Percentiles rank a stretch among this genome's conserved stretches.
phyloP scores from a whole-genome alignment of 1,139 yeast species.

The Waltiozyma solani region DNA sequence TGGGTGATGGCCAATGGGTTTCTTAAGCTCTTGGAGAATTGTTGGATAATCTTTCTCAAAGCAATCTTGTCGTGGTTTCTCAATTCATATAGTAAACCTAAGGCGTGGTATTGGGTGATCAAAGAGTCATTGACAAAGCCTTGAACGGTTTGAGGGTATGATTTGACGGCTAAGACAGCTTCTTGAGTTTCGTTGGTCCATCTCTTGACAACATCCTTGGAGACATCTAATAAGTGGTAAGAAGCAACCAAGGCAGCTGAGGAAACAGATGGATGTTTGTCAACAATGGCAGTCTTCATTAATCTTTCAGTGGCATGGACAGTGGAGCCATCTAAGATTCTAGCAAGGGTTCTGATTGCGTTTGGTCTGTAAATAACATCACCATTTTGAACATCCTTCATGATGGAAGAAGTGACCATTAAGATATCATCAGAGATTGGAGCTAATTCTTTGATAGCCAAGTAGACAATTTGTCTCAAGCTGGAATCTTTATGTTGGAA shows the following conservation, averaged over 20 bases:
- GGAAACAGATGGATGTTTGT: slow-evolving; percentile 77
- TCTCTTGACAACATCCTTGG: slow-evolving; percentile 86
- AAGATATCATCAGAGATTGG: slow-evolving; percentile 81
- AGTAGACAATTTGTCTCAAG: slow-evolving; percentile 85
- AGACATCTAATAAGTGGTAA: slow-evolving; percentile 80
- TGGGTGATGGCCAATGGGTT: slow-evolving; percentile 76
- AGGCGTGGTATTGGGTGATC: slow-evolving; percentile 92
- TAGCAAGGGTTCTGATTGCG: slow-evolving; percentile 85
- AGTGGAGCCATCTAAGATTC: slow-evolving; percentile 86
- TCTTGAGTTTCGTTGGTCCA: slow-evolving; percentile 94
- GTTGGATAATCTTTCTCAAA: slow-evolving; percentile 79
- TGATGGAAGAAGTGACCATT: slow-evolving; percentile 96
- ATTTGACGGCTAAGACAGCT: slow-evolving; percentile 57
- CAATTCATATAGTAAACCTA: slow-evolving; percentile 81
- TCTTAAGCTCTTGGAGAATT: slow-evolving; percentile 57
- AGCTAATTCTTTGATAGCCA: slow-evolving; percentile 87
- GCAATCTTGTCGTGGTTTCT: slow-evolving; percentile 94
- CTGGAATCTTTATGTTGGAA: slow-evolving; percentile 91
- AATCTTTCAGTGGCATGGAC: slow-evolving; percentile 92
- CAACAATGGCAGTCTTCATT: slow-evolving; percentile 89
- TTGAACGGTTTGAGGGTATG: slow-evolving; percentile 36
- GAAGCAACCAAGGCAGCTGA: slow-evolving; percentile 91
- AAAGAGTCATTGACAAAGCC: slow-evolving; percentile 53
- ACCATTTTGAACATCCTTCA: slow-evolving; percentile 94
- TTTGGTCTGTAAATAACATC: slow-evolving; percentile 84